Evolutionary conservation across 176 grass and related monocot species (phyloP), one percentile per base, ranked within the genome.

Genomic region (Zoysia pacifica): DNA sequence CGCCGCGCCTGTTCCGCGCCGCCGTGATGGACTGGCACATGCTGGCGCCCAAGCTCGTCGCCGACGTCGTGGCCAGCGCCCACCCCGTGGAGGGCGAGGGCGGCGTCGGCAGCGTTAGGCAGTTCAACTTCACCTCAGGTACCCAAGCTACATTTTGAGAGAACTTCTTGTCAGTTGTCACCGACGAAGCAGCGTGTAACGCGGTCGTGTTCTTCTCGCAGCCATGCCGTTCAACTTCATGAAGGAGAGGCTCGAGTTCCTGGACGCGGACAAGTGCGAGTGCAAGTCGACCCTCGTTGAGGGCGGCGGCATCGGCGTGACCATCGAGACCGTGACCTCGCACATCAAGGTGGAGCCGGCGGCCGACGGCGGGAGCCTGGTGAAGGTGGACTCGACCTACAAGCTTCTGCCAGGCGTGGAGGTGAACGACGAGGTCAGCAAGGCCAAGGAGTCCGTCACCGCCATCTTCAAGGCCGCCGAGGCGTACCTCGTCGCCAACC

Each of bases 81-180:
- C 19, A 72, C 53, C 41, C 82, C 5, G 38, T 91, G 1, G 75
- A 91, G 45, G 91, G 89, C 10, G 79, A 83, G 0, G 89, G 91
- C 49, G 46, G 15, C 15, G 76, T 84, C 2, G 89, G 94, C 20
- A 87, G 84, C 62, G 18, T 97, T n/a, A 97, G 91, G 62, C 89
- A 93, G 80, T 91, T 97, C 84, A 91, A 97, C 80, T 97, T 97
- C 84, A 86, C 84, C 20, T 69, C 86, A 50, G 82, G 91, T 97
- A 89, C 5, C 37, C 2, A 2, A 12, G 2, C 11, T 1, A 28
- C 14, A 37, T 10, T 12, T 28, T 28, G 28, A 28, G 11, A 8
- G 10, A 15, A 6, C 2, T 15, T 49, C 48, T 15, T 19, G 5
- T 41, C 6, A 0, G 28, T 28, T 28, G 28, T 0, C 65, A 16